Conservation (phyloP, 768 basidiomycete genomes). For the Paxillus ammoniavirescens region DNA sequence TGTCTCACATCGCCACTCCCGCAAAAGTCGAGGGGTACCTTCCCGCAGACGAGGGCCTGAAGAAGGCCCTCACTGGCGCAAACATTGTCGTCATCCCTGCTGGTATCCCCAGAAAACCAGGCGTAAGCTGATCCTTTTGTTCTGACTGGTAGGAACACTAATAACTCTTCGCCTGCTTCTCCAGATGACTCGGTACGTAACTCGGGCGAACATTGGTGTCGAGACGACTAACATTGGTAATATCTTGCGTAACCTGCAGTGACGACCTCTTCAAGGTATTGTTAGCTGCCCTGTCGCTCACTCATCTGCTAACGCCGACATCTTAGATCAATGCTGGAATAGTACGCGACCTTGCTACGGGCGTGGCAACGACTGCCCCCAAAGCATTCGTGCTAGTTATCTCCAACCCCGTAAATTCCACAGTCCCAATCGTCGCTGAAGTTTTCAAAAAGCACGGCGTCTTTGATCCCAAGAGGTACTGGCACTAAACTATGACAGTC, state of each 20-base stretch:
- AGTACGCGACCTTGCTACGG: constrained; percentile 88
- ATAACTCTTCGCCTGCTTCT: not conserved
- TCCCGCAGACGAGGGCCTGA: constrained; percentile 75
- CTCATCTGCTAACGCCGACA: constrained; percentile 2
- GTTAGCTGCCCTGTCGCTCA: not conserved
- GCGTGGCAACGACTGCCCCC: constrained; percentile 78
- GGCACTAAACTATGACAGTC: constrained; percentile 7
- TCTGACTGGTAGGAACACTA: not conserved
- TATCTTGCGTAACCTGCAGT: constrained; percentile 38
- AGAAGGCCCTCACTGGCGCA: constrained; percentile 80
- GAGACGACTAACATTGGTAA: constrained; percentile 9
- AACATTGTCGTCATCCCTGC: constrained; percentile 94
- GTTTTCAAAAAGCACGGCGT: constrained; percentile 91
- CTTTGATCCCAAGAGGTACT: constrained; percentile 87
- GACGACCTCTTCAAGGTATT: constrained; percentile 94
- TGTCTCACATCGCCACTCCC: constrained; percentile 90
- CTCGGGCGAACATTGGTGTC: not conserved
- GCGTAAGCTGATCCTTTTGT: constrained; percentile 48
- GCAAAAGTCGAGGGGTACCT: constrained; percentile 84
- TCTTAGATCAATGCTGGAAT: constrained; percentile 97
- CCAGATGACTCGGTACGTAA: constrained; percentile 51
- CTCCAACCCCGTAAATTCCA: constrained; percentile 99
- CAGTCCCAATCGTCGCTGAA: constrained; percentile 95
- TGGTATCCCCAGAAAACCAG: constrained; percentile 94
- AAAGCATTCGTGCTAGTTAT: constrained; percentile 95